phyloP scores from a whole-genome alignment of 1,139 yeast genomes.

The Candida gigantensis region DNA sequence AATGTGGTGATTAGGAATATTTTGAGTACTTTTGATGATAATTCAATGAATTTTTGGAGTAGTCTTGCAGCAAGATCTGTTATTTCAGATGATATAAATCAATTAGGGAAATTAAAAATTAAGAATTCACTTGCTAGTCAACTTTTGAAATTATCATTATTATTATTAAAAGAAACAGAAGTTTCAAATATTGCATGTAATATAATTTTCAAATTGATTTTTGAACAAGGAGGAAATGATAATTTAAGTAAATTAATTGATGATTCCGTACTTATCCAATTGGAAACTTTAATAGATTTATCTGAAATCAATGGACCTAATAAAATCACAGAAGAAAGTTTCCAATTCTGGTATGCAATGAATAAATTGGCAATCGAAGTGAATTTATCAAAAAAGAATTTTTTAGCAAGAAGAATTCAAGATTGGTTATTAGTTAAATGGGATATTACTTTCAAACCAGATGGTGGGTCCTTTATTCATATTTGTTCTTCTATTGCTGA shows the following conservation, averaged over 20 bases:
- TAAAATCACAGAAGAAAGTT: conserved; percentile 43
- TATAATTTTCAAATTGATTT: conserved; percentile 20
- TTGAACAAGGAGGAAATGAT: conserved; percentile 13
- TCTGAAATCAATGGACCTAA: conserved; percentile 64
- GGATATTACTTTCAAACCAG: conserved; percentile 18
- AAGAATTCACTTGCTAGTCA: conserved; percentile 11
- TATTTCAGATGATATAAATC: conserved; percentile 9
- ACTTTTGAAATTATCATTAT: conserved; percentile 45
- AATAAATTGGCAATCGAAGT: conserved; percentile 35
- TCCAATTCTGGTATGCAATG: conserved; percentile 55
- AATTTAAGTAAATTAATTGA: conserved; percentile 28
- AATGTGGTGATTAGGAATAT: conserved; percentile 19
- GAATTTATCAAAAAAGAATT: conserved; percentile 21
- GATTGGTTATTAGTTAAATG: conserved; percentile 55
- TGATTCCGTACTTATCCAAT: conserved; percentile 40
- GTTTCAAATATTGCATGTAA: conserved; percentile 23
- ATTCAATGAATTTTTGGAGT: conserved; percentile 33
- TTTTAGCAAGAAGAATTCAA: conserved; percentile 27
- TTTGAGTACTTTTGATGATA: conserved; percentile 25
- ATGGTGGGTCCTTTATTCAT: conserved; percentile 4
- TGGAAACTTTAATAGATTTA: conserved; percentile 51
- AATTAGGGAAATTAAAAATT: not conserved
- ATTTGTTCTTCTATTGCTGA: conserved; percentile 23
- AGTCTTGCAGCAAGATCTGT: conserved; percentile 34
- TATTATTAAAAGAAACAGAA: conserved; percentile 39